These are phyloP conservation scores for Xylaria bambusicola DNA, from an alignment of 495 filamentous ascomycete species.

Conservation along the genomic window DNA sequence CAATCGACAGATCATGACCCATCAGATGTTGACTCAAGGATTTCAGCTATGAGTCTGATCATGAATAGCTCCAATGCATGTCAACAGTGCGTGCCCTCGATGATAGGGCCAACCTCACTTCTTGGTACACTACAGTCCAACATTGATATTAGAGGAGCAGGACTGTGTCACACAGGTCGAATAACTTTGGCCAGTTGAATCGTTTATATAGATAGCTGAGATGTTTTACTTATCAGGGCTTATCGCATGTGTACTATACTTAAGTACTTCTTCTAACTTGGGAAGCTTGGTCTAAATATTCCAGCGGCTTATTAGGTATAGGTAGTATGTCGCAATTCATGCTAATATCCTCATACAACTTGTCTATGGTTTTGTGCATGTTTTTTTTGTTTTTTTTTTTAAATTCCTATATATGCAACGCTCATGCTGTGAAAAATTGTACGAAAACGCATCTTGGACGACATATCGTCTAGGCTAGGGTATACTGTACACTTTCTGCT, in stretches of 20 bases:
- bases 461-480: not conserved
- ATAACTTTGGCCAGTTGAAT: constrained; percentile 6
- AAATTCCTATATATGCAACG: constrained; percentile 3
- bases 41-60: constrained; percentile 26
- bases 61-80: not conserved
- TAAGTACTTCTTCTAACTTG: constrained; percentile 1
- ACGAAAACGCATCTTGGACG: constrained; percentile 3
- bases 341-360: too few species aligned
- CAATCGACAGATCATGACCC: constrained; percentile 36
- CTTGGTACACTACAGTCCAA: constrained; percentile 5
- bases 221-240: constrained; percentile 1
- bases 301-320: not conserved
- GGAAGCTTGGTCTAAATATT: not conserved
- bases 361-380: too few species aligned
- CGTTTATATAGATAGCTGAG: constrained; percentile 13
- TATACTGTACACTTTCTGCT: constrained; percentile 2
- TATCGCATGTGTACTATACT: constrained; percentile 10
- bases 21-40: constrained; percentile 35
- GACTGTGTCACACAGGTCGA: not conserved
- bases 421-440: not conserved
- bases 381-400: not conserved
- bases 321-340: not conserved
- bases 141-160: constrained; percentile 4
- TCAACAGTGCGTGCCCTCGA: not conserved
- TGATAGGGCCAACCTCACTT: not conserved